Conservation (phyloP, 1,284 basidiomycete species). For the Ceratobasidium sp. region DNA sequence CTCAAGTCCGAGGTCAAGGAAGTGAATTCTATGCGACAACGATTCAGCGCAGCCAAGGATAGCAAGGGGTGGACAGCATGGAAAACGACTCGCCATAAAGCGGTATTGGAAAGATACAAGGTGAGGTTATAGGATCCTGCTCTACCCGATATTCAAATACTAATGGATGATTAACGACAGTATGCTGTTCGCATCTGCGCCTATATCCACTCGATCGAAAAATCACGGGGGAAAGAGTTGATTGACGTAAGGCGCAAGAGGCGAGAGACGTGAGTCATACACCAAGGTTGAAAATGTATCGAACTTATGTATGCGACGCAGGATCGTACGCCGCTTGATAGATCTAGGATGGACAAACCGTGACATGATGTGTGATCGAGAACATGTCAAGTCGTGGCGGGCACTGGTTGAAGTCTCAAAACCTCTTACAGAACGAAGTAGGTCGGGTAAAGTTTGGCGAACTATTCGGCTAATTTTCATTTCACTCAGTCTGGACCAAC, state of each 20-base stretch:
- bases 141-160: no score
- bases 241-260: not conserved
- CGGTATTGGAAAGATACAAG: not conserved
- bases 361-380: not conserved
- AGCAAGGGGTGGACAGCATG: not conserved
- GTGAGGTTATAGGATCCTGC: not conserved
- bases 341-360: not conserved
- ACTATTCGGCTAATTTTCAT: not conserved
- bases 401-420: constrained; percentile 23
- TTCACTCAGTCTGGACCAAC: constrained; percentile 5
- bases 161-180: no score
- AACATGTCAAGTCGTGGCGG: not conserved
- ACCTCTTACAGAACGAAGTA: constrained; percentile 23
- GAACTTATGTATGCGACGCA: not conserved
- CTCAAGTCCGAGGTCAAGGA: not conserved
- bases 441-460: not conserved
- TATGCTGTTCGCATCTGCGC: not conserved
- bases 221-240: not conserved
- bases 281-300: not conserved
- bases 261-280: not conserved
- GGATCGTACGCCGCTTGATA: not conserved
- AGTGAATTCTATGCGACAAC: not conserved
- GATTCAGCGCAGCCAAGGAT: not conserved
- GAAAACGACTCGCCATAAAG: not conserved
- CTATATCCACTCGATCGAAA: not conserved